Evolutionary conservation across 176 grass and related monocot genomes (phyloP), one percentile per base, ranked within the genome.

Genomic region (Zoysia japonica): DNA sequence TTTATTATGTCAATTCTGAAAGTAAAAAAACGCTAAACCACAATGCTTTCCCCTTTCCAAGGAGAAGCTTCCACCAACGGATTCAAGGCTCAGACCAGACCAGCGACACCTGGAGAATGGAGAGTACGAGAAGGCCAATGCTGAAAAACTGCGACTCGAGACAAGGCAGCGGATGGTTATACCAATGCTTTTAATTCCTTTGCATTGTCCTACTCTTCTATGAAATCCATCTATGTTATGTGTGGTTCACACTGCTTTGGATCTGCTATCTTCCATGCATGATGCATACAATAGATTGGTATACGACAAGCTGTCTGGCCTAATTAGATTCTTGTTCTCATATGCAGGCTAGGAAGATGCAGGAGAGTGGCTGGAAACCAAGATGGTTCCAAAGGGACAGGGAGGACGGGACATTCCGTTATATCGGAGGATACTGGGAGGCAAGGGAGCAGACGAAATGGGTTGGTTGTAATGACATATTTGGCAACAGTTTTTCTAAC

Each of bases 21-120:
- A 76, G 44, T 79, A 67, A 83, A 56, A 56, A 64, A 48, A 28
- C 28, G 56, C 76, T 82, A 76, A 86, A 39, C 3, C 37, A 42
- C 50, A 47, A 57, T 77, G 71, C 78, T 13, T 15, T 75, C 37
- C 57, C 50, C 37, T 51, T 82, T 49, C 91, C 79, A 83, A 97
- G 93, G 93, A 85, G 84, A 91, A 85, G 55, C 91, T 97, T 85
- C 93, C 93, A 52, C 93, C 93, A 20, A 97, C 93, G 11, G 93
- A 97, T 91, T 97, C 91, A 62, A 97, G 93, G 85, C 80, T 97
- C 36, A 88, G 93, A 57, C 93, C 93, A 51, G 93, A 97, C 74
- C 93, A 97, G 55, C 78, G 91, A 47, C 86, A 93, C 74, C 78
- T 97, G 76, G 91, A 93, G 67, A 97, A 93, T 38, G 93, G 93